phyloP scores from a whole-genome alignment of 768 basidiomycete genomes.

The Amanita rubescens region DNA sequence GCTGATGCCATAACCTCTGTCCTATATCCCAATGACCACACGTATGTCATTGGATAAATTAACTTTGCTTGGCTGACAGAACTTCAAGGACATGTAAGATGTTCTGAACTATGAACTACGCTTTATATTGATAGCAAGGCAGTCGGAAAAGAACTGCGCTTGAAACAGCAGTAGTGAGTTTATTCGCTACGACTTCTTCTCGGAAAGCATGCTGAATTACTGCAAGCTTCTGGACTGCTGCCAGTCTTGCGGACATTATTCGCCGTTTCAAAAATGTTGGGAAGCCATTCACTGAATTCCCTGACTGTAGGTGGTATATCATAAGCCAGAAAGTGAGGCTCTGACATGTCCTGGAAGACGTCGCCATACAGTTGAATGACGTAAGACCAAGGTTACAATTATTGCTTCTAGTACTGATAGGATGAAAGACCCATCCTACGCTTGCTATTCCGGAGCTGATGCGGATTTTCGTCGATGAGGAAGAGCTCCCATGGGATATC shows the following conservation, averaged over 20 bases:
- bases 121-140: conserved; percentile 1
- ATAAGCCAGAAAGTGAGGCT: background rate
- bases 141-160: conserved; percentile 83
- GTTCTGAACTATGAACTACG: background rate
- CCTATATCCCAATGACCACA: conserved; percentile 93
- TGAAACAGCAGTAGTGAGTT: conserved; percentile 86
- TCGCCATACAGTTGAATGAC: conserved; percentile 94
- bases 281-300: conserved; percentile 71
- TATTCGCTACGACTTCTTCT: background rate
- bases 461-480: conserved; percentile 89
- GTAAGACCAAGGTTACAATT: conserved; percentile 31
- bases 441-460: conserved; percentile 93
- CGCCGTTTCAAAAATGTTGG: conserved; percentile 89
- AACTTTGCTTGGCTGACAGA: conserved; percentile 5
- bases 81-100: conserved; percentile 35
- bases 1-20: conserved; percentile 94
- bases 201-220: background rate
- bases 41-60: conserved; percentile 26
- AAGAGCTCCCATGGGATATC: conserved; percentile 72
- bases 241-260: conserved; percentile 82
- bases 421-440: conserved; percentile 79
- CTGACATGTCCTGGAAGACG: conserved; percentile 36
- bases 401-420: background rate
- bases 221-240: conserved; percentile 77
- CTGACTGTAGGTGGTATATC: conserved; percentile 56